Evolutionary conservation across 495 filamentous ascomycete species (phyloP).

Genomic region (Aspergillus avenaceus): DNA sequence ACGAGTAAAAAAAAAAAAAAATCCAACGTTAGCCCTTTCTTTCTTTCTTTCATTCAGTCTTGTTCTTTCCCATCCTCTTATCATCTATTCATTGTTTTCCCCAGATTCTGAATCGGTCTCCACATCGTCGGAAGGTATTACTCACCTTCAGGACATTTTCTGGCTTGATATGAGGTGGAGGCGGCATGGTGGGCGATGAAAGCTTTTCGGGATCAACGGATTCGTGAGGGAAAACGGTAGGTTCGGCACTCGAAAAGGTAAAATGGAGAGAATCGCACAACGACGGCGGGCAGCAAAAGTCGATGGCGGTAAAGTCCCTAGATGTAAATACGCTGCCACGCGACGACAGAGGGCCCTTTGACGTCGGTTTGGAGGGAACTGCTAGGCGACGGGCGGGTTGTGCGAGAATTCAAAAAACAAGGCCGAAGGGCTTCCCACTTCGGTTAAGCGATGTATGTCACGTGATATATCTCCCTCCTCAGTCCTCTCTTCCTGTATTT

Average conservation of each 20-base stretch:
- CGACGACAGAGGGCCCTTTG: constrained; percentile 36
- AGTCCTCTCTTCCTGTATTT: too few species aligned
- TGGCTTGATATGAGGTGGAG: constrained; percentile 91
- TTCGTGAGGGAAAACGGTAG: constrained; percentile 3
- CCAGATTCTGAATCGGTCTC: background rate
- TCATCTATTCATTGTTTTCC: too few species aligned
- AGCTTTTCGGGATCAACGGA: background rate
- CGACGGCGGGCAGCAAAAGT: constrained; percentile 21
- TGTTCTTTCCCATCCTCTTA: background rate
- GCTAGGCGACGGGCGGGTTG: constrained; percentile 31
- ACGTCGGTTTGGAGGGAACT: constrained; percentile 5
- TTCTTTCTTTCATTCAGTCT: constrained; percentile 2
- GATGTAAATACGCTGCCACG: constrained; percentile 35
- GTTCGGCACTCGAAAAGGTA: background rate
- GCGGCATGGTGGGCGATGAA: constrained; percentile 71
- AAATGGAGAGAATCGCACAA: constrained; percentile 13
- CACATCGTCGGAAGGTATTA: constrained; percentile 4
- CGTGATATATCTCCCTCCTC: constrained; percentile 10
- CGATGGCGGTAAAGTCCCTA: constrained; percentile 17
- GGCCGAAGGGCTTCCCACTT: constrained; percentile 30
- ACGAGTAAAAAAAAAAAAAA: constrained; percentile 10
- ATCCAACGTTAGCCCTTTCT: constrained; percentile 7
- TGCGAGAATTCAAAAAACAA: constrained; percentile 41
- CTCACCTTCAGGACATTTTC: constrained; percentile 95
- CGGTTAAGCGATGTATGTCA: constrained; percentile 39